Evolutionary conservation across 73 alveolate species (phyloP), one percentile per base, ranked within the genome.

Genomic region (Paraurostyla sp.): DNA sequence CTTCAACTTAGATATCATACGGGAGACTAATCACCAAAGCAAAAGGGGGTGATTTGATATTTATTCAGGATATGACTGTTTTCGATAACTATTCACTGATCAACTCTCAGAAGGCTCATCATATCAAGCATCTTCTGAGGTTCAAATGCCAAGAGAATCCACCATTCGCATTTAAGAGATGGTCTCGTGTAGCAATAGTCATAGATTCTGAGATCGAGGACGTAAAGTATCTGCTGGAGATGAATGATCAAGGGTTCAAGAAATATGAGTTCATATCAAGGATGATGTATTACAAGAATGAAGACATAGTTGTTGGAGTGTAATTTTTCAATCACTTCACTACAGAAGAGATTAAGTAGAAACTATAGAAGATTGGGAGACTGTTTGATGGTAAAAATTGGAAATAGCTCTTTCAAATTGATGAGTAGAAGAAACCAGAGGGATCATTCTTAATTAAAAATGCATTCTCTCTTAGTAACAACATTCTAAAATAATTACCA

Each of bases 211-310:
- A 73, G 27, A 42, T 73, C 7, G 73, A 45, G 30, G 87, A 73
- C 23, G 71, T 73, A 18, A 73, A 73, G 51, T 73, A 73, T 30
- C 16, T 73, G 20, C 36, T 73, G 7, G 87, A 73, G 52, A 45
- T 73, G 23, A 73, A 27, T 30, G 69, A 32, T 1, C 6, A 42
- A 50, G 87, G 87, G 13, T 30, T 73, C 3, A 45, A 73, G 42
- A 16, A 73, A 16, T 73, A 73, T 45, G 87, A 73, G 33, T 73
- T 73, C 51, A 45, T 73, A 7, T 73, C 87, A 33, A 45, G 87
- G n/a, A 45, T 73, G 87, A 45, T 73, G 73, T 48, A 73, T 30
- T 73, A 73, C 33, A 73, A 73, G 29, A 42, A 30, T n/a, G 87
- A 73, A 23, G n/a, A 23, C 7, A 0, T 6, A 1, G 41, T 45